Conservation (phyloP, 345 rosid genomes). For the Acer campestre region DNA sequence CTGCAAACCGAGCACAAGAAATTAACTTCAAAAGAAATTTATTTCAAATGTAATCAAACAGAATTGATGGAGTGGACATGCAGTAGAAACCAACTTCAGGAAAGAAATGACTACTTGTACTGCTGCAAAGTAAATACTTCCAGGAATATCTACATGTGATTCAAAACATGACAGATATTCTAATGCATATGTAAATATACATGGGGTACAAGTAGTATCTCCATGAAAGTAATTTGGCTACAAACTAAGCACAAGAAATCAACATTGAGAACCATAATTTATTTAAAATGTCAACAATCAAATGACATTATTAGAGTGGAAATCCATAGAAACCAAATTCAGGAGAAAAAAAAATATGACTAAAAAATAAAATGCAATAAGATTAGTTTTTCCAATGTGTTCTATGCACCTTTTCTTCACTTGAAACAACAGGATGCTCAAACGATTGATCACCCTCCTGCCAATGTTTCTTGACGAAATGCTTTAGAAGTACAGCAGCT, state of each 20-base stretch:
- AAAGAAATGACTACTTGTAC: neutral
- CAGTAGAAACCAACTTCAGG: neutral
- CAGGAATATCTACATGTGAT: neutral
- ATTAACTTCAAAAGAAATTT: neutral
- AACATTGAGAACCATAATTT: neutral
- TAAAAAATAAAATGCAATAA: neutral
- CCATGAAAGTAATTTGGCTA: neutral
- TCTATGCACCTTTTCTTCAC: slow-evolving; percentile 67
- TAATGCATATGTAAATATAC: neutral
- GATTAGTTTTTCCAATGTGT: neutral
- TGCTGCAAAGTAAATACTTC: too few species aligned
- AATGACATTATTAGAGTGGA: neutral
- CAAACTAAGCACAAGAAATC: neutral
- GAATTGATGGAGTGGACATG: neutral
- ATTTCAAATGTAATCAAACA: neutral
- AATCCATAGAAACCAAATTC: neutral
- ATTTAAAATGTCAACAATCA: neutral
- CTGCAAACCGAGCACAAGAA: neutral
- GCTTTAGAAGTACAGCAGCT: slow-evolving; percentile 93
- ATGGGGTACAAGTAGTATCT: neutral
- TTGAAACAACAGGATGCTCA: slow-evolving; percentile 72
- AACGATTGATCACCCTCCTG: slow-evolving; percentile 80
- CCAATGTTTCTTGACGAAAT: slow-evolving; percentile 89
- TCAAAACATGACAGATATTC: neutral
- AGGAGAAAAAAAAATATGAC: neutral